Evolutionary conservation across 208 protist species (phyloP).

Genomic region (Acanthamoeba sp.): DNA sequence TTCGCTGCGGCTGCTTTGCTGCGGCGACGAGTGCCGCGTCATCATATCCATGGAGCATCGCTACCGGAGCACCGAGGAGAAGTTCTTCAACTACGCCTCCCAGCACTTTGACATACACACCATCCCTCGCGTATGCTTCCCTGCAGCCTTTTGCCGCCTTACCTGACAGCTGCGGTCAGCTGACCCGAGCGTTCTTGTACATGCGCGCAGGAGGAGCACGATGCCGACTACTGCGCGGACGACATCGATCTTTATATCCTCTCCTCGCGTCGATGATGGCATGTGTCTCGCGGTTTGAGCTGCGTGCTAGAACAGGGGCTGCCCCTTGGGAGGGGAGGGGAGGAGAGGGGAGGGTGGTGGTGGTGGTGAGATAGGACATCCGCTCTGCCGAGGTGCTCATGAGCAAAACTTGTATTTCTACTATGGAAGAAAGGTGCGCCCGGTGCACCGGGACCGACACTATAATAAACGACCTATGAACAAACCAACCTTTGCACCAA

Average conservation of each 20-base stretch:
- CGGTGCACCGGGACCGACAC: too few species aligned
- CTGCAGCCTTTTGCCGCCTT: background rate
- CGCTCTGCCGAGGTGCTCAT: too few species aligned
- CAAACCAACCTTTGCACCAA: too few species aligned
- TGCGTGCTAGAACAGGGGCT: too few species aligned
- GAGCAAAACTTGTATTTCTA: background rate
- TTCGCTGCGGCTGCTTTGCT: constrained; percentile 36
- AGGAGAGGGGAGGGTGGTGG: too few species aligned
- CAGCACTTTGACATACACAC: constrained; percentile 35
- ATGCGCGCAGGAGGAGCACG: constrained; percentile 2
- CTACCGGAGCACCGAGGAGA: constrained; percentile 53
- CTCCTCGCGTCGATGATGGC: background rate
- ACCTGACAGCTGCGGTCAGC: background rate
- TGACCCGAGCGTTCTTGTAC: background rate
- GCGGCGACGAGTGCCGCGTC: background rate
- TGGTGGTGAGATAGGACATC: too few species aligned
- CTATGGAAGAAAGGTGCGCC: too few species aligned
- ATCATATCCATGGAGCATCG: constrained; percentile 66
- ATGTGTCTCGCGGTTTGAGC: background rate
- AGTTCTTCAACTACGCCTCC: constrained; percentile 43
- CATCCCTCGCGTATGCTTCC: background rate
- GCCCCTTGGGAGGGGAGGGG: too few species aligned
- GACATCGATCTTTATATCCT: constrained; percentile 59
- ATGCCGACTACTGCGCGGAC: constrained; percentile 33
- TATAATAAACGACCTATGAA: background rate